Evolutionary conservation across 1,284 basidiomycete genomes (phyloP), one percentile per base, ranked within the genome.

Genomic region (Mycena sp.): DNA sequence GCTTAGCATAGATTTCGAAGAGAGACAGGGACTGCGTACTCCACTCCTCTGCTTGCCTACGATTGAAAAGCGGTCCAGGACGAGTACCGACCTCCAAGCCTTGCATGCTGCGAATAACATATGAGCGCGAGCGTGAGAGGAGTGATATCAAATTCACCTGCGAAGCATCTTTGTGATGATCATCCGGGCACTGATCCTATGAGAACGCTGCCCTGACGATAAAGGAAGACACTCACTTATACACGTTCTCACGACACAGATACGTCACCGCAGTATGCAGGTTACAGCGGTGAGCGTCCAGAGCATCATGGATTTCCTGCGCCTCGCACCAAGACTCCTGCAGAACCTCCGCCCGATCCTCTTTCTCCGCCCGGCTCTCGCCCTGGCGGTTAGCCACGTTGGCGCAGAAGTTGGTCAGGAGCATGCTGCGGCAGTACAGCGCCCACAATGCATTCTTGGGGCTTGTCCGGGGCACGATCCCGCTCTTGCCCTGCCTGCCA

Each of bases 381-480:
- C 17, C 52, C 25, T 63, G 82, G 75, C 53, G 87, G 78, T 23
- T 83, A 82, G 62, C 83, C 80, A 69, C 50, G 40, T 67, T 67
- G 38, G 37, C 28, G 45, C 86, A 88, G 70, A 86, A 88, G 71
- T 85, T 89, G 87, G 90, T 92, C 1, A 93, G 79, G 12, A 93
- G 81, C 88, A 92, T 89, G 72, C 86, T 86, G 51, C 91, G 87
- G 76, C 88, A 91, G 71, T 91, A 91, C 32, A 93, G 78, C 0
- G 89, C 91, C 90, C 90, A 92, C 3, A 93, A 80, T 10, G 87
- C 87, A 66, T 92, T 89, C 72, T 91, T 91, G 12, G 87, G 81
- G 72, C 73, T 58, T 84, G 83, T 70, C 88, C 85, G 46, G 83
- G 75, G 7, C 81, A 81, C 91, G 90, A 4, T 88, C 90, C 25